These are phyloP conservation scores for Phoma sp. DNA, from an alignment of 2,329 filamentous ascomycete genomes.

Conservation along the genomic window DNA sequence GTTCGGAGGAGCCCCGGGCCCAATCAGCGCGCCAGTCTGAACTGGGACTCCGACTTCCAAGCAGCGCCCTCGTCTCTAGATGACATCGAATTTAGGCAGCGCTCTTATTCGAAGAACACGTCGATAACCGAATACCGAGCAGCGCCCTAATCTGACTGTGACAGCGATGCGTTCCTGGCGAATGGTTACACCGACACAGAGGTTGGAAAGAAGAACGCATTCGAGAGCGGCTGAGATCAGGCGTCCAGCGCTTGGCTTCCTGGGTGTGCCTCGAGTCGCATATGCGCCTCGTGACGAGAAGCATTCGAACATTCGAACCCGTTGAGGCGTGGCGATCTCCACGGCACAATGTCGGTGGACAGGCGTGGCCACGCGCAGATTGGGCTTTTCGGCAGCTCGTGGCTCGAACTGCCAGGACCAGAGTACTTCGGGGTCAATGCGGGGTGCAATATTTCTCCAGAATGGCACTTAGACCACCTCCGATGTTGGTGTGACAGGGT, in stretches of 20 bases:
- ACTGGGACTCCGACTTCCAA: too few relatives aligned
- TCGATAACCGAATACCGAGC: too few relatives aligned
- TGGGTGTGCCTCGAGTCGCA: slow-evolving; percentile 1
- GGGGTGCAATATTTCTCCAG: slow-evolving; percentile 4
- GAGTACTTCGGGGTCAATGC: slow-evolving; percentile 11
- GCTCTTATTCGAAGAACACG: too few relatives aligned
- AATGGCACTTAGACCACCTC: slow-evolving; percentile 1
- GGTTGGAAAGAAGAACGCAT: too few relatives aligned
- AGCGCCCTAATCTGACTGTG: too few relatives aligned
- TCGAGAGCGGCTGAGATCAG: background rate
- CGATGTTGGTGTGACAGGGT: slow-evolving; percentile 2
- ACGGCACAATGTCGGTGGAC: slow-evolving; percentile 9
- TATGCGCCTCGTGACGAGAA: slow-evolving; percentile 10
- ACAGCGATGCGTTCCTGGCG: too few relatives aligned
- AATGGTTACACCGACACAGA: too few relatives aligned
- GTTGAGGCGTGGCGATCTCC: slow-evolving; percentile 3
- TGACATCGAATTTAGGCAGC: too few relatives aligned
- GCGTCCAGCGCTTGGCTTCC: background rate
- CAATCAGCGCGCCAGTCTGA: too few relatives aligned
- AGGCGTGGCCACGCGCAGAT: background rate
- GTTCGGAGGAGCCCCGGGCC: too few relatives aligned
- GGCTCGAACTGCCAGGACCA: slow-evolving; percentile 7
- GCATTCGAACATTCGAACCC: background rate
- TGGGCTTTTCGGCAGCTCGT: slow-evolving; percentile 1
- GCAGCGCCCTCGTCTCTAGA: too few relatives aligned